Percentiles rank a stretch among this genome's conserved stretches.
These are phyloP conservation scores for Liquidambar formosana DNA, from an alignment of 164 flowering plant genomes.

Conservation along the genomic window DNA sequence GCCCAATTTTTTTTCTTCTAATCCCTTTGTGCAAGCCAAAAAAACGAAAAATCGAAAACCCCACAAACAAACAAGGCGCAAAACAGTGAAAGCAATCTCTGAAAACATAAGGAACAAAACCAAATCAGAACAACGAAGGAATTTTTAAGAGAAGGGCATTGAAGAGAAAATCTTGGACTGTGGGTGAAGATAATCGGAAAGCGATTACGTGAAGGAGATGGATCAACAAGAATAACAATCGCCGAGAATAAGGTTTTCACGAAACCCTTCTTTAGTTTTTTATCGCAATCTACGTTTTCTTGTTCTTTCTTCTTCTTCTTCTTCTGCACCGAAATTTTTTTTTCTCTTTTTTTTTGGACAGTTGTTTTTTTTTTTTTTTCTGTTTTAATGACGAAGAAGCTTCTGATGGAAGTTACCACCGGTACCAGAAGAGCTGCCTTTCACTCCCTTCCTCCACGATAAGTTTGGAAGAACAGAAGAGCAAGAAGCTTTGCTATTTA, in stretches of 20 bases:
- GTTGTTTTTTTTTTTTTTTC: neutral
- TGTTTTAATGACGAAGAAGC: slow-evolving; percentile 23
- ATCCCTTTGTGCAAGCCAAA: neutral
- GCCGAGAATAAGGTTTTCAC: slow-evolving; percentile 11
- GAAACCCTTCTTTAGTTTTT: slow-evolving; percentile 14
- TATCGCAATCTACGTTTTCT: neutral
- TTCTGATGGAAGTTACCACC: slow-evolving; percentile 28
- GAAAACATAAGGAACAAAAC: neutral
- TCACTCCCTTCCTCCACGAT: slow-evolving; percentile 6
- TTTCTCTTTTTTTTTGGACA: neutral
- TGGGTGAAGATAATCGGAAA: slow-evolving; percentile 7
- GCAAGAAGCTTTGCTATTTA: slow-evolving; percentile 1
- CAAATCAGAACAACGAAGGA: neutral
- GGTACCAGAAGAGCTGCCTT: slow-evolving; percentile 26
- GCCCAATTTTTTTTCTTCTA: neutral
- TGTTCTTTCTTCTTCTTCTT: neutral
- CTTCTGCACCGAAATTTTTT: neutral
- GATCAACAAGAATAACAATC: neutral
- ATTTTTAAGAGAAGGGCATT: neutral
- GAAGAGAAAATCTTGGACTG: slow-evolving; percentile 13
- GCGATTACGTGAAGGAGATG: slow-evolving; percentile 26
- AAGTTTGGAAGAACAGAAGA: slow-evolving; percentile 18
- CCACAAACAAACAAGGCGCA: neutral
- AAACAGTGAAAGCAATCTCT: neutral
- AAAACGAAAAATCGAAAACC: neutral